Evolutionary conservation across 768 basidiomycete species (phyloP).

Genomic region (Aureoboletus auriporus): DNA sequence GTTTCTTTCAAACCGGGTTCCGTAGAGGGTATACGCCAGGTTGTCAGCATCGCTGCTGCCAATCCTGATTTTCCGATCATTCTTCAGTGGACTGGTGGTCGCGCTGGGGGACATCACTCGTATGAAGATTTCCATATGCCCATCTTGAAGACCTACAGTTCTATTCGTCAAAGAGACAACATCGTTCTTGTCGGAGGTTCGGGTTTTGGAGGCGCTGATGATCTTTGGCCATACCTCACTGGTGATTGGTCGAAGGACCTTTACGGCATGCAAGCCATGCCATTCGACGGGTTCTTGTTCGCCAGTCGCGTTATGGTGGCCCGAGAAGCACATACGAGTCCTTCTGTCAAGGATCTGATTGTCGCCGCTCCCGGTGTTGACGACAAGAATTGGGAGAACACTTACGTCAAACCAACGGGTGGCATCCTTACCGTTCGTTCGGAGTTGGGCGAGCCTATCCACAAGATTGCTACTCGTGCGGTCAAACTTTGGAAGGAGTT

Average conservation of each 20-base stretch:
- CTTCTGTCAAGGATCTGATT: slow-evolving; percentile 95
- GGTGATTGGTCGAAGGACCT: slow-evolving; percentile 89
- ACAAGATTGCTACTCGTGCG: slow-evolving; percentile 96
- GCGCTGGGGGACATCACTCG: slow-evolving; percentile 97
- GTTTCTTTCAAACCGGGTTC: slow-evolving; percentile 98
- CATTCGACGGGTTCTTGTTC: slow-evolving; percentile 96
- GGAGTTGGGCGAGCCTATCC: slow-evolving; percentile 97
- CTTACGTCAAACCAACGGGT: slow-evolving; percentile 90
- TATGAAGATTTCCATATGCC: slow-evolving; percentile 99
- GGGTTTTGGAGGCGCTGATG: slow-evolving; percentile 92
- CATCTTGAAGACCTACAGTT: slow-evolving; percentile 81
- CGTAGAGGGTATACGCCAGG: slow-evolving; percentile 95
- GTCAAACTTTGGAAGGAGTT: slow-evolving; percentile 99
- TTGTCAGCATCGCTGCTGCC: slow-evolving; percentile 89
- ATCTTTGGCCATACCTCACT: slow-evolving; percentile 94
- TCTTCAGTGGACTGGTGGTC: slow-evolving; percentile 98
- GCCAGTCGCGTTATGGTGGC: slow-evolving; percentile 98
- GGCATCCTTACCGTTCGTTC: slow-evolving; percentile 96
- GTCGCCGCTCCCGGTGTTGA: slow-evolving; percentile 90
- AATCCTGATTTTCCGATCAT: slow-evolving; percentile 97
- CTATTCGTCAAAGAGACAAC: slow-evolving; percentile 87
- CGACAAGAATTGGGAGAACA: slow-evolving; percentile 90
- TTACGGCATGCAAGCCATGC: slow-evolving; percentile 91
- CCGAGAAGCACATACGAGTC: slow-evolving; percentile 93
- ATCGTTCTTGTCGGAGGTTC: slow-evolving; percentile 90